A percentile compares a stretch with the other conserved stretches of the same genome.
Evolutionary conservation across 768 basidiomycete species (phyloP).

Genomic region (Boletus edulis): DNA sequence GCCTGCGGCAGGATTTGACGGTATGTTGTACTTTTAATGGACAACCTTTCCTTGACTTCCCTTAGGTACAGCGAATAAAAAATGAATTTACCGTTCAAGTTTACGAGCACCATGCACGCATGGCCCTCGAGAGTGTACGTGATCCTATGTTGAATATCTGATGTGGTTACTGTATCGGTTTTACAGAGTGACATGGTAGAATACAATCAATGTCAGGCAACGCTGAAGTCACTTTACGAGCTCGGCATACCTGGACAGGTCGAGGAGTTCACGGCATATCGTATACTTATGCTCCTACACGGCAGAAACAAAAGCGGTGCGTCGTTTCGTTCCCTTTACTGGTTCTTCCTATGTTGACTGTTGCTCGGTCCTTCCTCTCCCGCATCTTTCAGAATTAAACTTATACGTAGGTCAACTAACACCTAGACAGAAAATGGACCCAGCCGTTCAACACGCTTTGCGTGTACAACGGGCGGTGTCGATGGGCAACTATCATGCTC

Average conservation of each 20-base stretch:
- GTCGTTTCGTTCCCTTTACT: constrained; percentile 22
- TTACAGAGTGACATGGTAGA: constrained; percentile 93
- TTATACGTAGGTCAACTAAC: constrained; percentile 97
- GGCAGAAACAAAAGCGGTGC: constrained; percentile 91
- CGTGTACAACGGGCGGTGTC: constrained; percentile 85
- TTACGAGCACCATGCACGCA: constrained; percentile 97
- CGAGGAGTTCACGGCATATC: constrained; percentile 96
- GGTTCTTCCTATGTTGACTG: constrained; percentile 2
- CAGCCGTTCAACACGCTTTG: constrained; percentile 85
- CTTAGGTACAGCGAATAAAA: constrained; percentile 96
- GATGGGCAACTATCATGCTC: constrained; percentile 90
- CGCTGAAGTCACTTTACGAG: constrained; percentile 87
- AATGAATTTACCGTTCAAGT: constrained; percentile 97
- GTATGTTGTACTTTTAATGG: constrained; percentile 47
- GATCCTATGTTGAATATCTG: neutral
- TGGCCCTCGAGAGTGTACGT: constrained; percentile 88
- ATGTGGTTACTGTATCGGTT: constrained; percentile 17
- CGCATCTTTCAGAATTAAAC: constrained; percentile 72
- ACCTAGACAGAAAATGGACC: constrained; percentile 77
- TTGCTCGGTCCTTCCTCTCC: neutral
- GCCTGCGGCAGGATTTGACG: constrained; percentile 93
- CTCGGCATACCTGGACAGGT: constrained; percentile 89
- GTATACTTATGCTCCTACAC: constrained; percentile 93
- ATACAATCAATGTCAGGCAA: constrained; percentile 97
- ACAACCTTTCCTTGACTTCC: constrained; percentile 1